Evolutionary conservation across 352 stramenopile genomes (phyloP).

Genomic region (Bremia lactucae): DNA sequence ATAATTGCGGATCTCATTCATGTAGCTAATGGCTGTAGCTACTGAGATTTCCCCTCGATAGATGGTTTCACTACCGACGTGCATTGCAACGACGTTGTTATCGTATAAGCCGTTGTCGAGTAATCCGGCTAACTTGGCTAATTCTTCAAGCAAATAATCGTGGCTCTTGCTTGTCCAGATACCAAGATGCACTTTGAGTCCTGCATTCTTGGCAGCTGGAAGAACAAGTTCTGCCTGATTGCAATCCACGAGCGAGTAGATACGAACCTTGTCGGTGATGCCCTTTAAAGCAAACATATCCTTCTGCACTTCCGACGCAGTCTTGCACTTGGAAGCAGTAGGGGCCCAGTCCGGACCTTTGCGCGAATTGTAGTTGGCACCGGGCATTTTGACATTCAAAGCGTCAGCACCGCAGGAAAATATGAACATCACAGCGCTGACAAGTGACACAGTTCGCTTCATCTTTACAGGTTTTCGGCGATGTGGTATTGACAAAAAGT

Average conservation of each 20-base stretch:
- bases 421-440: too few relatives aligned
- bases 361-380: slow-evolving; percentile 72
- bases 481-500: too few relatives aligned
- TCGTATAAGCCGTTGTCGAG: slow-evolving; percentile 35
- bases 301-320: slow-evolving; percentile 23
- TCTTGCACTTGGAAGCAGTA: slow-evolving; percentile 36
- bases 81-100: slow-evolving; percentile 35
- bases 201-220: slow-evolving; percentile 29
- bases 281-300: slow-evolving; percentile 45
- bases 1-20: slow-evolving; percentile 48
- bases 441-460: too few relatives aligned
- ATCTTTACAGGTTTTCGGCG: too few relatives aligned
- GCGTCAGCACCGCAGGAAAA: too few relatives aligned
- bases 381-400: slow-evolving; percentile 46
- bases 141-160: slow-evolving; percentile 36
- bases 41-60: slow-evolving; percentile 50
- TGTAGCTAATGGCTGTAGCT: slow-evolving; percentile 39
- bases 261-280: slow-evolving; percentile 44
- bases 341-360: slow-evolving; percentile 41
- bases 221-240: slow-evolving; percentile 35
- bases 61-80: slow-evolving; percentile 59
- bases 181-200: slow-evolving; percentile 45
- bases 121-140: slow-evolving; percentile 27
- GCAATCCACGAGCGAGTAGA: slow-evolving; percentile 59
- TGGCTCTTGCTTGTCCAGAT: slow-evolving; percentile 43